phyloP scores from a whole-genome alignment of 2,329 filamentous ascomycete genomes.

The Periglandula ipomoeae region DNA sequence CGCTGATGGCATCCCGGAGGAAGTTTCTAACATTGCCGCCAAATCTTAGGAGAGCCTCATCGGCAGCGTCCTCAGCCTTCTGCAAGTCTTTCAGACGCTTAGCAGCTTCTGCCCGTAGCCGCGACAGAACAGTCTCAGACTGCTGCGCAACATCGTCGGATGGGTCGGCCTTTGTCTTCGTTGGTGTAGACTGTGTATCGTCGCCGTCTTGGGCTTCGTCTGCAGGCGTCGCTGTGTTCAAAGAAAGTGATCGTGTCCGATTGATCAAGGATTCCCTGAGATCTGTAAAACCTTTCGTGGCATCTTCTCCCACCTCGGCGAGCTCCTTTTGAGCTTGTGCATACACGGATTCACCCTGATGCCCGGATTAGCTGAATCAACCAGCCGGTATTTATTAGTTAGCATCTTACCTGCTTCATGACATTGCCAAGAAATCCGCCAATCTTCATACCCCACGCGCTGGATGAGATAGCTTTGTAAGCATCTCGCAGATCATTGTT shows the following conservation, averaged over 20 bases:
- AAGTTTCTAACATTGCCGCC: conserved; percentile 85
- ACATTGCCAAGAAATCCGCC: conserved; percentile 85
- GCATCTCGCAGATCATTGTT: conserved; percentile 90
- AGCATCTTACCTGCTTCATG: conserved; percentile 66
- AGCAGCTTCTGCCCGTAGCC: conserved; percentile 67
- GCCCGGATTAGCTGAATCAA: conserved; percentile 4
- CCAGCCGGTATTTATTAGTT: background rate
- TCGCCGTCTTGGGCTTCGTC: conserved; percentile 22
- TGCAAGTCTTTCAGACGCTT: conserved; percentile 84
- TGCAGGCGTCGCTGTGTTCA: conserved; percentile 36
- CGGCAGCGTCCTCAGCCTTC: conserved; percentile 86
- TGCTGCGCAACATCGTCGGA: conserved; percentile 35
- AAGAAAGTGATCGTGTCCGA: conserved; percentile 64
- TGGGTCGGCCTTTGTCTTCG: conserved; percentile 25
- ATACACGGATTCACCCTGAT: conserved; percentile 69
- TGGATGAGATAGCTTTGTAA: conserved; percentile 85
- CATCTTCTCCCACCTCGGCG: conserved; percentile 68
- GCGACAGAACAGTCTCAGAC: conserved; percentile 60
- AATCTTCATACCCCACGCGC: conserved; percentile 81
- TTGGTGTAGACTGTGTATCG: conserved; percentile 38
- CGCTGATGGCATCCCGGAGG: conserved; percentile 79
- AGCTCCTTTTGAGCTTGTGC: conserved; percentile 83
- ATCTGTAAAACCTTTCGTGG: conserved; percentile 68
- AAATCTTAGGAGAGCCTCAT: conserved; percentile 88
- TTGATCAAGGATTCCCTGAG: conserved; percentile 59